Evolutionary conservation across 78 protist species (phyloP), one percentile per base, ranked within the genome.

Genomic region (Anaeramoeba flamelloides): DNA sequence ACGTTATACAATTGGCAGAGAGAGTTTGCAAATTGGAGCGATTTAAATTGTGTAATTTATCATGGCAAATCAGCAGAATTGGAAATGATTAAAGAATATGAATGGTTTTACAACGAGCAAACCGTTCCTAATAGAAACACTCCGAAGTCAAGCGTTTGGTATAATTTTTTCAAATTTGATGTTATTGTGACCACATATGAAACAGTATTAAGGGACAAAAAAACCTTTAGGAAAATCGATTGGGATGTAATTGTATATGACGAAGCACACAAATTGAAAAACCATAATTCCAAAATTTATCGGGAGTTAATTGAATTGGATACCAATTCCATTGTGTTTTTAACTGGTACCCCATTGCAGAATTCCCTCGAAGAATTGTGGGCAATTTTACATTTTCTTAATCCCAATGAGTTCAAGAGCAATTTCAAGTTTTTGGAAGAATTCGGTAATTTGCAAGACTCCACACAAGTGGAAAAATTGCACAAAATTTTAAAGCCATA

Each of bases 201-300:
- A 37, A 12, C 53, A 36, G 4, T 79, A 30, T 2, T 80, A 33
- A 77, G 39, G 78, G 40, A 80, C 8, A 79, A 76, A 34, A 41
- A 79, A 30, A 39, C 36, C 76, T 90, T 93, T 77, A 53, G 88
- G 3, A 81, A 92, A 38, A 85, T 86, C 77, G 12, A 41, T 39
- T 94, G 96, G 96, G 76, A 77, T 39, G 93, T 91, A 86, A n/a
- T 94, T 36, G 80, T 96, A 36, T 89, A 94, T 31, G 99, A 94
- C 81, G 98, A 94, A 77, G 99, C 97, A 38, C 99, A 94, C 75
- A 40, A 88, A 87, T 91, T 96, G 79, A 91, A 94, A 84, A 94
- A 96, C 90, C 88, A 82, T 53, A 41, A 80, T 53, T 78, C 92
- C 30, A 79, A 85, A 81, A 77, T 89, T 17, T 93, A 94, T 93